Percentiles rank a stretch among this genome's conserved stretches.
phyloP scores from a whole-genome alignment of 2,329 filamentous ascomycete species.

The Cladorrhinum sp. region DNA sequence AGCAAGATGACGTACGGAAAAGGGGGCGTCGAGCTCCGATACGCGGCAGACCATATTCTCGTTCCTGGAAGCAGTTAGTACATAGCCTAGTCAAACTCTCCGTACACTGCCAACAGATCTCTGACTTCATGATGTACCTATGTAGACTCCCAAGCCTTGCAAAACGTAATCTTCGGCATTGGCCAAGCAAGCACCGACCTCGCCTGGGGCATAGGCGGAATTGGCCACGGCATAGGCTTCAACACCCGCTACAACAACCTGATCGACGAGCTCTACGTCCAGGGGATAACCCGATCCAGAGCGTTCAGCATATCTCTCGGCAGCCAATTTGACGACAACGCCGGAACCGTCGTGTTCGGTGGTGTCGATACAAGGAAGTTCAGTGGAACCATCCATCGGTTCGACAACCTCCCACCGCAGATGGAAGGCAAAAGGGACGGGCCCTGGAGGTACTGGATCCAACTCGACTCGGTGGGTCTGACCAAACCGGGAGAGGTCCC shows the following conservation, averaged over 20 bases:
- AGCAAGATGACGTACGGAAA: constrained; percentile 45
- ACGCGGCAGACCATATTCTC: constrained; percentile 43
- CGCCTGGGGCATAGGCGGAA: constrained; percentile 63
- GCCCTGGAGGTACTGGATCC: constrained; percentile 49
- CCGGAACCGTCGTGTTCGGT: constrained; percentile 62
- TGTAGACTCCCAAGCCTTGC: constrained; percentile 35
- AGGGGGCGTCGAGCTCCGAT: constrained; percentile 46
- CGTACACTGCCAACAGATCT: background rate
- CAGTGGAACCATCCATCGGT: constrained; percentile 51
- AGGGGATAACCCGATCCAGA: constrained; percentile 54
- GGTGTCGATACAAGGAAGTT: constrained; percentile 64
- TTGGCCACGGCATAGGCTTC: constrained; percentile 60
- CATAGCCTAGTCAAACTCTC: background rate
- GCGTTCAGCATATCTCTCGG: constrained; percentile 65
- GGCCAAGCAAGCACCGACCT: constrained; percentile 47
- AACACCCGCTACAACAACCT: constrained; percentile 48
- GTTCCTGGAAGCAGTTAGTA: constrained; percentile 36
- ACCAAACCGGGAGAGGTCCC: constrained; percentile 36
- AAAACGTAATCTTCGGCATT: constrained; percentile 59
- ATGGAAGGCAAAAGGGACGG: constrained; percentile 46
- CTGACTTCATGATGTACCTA: background rate
- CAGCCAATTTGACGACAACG: constrained; percentile 51
- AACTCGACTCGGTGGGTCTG: constrained; percentile 43
- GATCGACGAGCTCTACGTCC: constrained; percentile 46
- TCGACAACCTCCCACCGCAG: constrained; percentile 56